These are phyloP conservation scores for Fusarium subglutinans DNA, from an alignment of 2,329 filamentous ascomycete genomes.

Conservation along the genomic window DNA sequence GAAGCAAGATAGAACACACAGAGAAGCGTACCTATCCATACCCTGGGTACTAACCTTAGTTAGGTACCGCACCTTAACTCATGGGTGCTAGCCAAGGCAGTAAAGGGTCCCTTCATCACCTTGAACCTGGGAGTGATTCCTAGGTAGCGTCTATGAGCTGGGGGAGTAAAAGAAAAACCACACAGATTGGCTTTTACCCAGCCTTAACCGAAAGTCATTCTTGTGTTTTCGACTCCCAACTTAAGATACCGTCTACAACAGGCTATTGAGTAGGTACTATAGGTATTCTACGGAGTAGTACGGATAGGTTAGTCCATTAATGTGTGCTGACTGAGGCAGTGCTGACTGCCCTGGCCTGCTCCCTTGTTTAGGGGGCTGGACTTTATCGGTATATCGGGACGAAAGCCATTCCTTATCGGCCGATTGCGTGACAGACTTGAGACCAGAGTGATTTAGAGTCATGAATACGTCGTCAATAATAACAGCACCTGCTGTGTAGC, in stretches of 20 bases:
- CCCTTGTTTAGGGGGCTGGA: background rate
- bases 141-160: background rate
- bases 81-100: background rate
- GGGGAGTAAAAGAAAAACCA: too few species aligned
- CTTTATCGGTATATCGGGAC: constrained; percentile 8
- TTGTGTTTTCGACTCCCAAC: background rate
- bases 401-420: constrained; percentile 4
- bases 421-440: background rate
- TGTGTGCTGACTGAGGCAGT: constrained; percentile 1
- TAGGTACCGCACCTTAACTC: background rate
- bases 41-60: background rate
- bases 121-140: background rate
- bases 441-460: background rate
- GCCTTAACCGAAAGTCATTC: too few species aligned
- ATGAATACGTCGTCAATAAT: constrained; percentile 1
- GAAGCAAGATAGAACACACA: background rate
- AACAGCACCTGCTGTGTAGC: background rate
- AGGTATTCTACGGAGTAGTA: background rate
- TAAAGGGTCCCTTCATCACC: background rate
- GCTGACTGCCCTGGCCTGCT: background rate
- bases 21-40: background rate
- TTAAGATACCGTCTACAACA: background rate
- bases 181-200: background rate
- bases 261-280: too few species aligned
- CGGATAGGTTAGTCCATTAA: background rate